Percentiles rank a stretch among this genome's conserved stretches.
These are phyloP conservation scores for Blastobotrys persicus DNA, from an alignment of 1,139 yeast species.

Conservation along the genomic window DNA sequence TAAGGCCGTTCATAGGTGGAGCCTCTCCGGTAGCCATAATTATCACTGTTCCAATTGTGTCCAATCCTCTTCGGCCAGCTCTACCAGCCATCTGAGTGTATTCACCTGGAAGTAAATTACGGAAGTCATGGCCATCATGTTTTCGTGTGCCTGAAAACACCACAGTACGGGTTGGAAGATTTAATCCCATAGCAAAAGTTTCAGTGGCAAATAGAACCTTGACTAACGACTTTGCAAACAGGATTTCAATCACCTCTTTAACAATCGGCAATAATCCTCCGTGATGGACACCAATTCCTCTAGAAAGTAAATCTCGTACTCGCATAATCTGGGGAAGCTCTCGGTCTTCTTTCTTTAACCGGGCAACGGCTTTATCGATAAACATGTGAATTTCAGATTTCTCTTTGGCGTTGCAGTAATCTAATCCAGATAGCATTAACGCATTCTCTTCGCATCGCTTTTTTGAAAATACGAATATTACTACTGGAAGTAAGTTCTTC, in stretches of 20 bases:
- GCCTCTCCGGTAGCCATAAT: constrained; percentile 81
- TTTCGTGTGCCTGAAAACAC: constrained; percentile 82
- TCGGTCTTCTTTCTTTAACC: constrained; percentile 88
- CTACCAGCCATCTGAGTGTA: constrained; percentile 99
- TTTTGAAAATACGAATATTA: constrained; percentile 88
- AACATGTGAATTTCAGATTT: constrained; percentile 91
- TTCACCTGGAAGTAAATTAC: constrained; percentile 89
- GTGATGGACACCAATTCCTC: constrained; percentile 97
- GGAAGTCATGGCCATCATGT: constrained; percentile 82
- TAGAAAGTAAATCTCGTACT: constrained; percentile 73
- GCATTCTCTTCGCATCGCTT: constrained; percentile 94
- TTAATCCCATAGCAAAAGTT: constrained; percentile 97
- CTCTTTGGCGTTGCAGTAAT: constrained; percentile 79
- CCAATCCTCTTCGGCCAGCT: constrained; percentile 97
- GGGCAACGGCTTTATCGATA: constrained; percentile 80
- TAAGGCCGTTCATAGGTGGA: constrained; percentile 53
- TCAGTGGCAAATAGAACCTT: constrained; percentile 96
- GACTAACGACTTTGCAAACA: constrained; percentile 80
- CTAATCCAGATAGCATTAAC: constrained; percentile 66
- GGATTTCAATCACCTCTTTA: constrained; percentile 89
- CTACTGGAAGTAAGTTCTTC: constrained; percentile 78
- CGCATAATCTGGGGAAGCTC: constrained; percentile 87
- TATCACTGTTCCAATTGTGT: constrained; percentile 92
- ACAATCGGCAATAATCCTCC: constrained; percentile 95
- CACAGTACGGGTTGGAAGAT: constrained; percentile 95